Conservation (phyloP, 2,329 filamentous ascomycete species). For the Sphaerulina musiva region DNA sequence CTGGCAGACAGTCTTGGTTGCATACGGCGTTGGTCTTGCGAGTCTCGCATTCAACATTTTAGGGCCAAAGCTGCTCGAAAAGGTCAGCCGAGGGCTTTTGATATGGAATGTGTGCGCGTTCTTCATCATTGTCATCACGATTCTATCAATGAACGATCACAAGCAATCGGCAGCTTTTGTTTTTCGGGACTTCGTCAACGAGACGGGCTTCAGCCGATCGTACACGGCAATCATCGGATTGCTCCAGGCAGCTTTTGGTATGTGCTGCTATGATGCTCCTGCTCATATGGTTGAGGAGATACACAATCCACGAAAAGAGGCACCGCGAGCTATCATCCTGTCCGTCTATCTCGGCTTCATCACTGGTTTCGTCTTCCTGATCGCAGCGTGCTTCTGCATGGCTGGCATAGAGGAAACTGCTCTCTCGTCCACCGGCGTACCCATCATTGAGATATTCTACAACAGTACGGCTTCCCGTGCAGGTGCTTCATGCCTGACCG, state of each 20-base stretch:
- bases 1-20: constrained; percentile 51
- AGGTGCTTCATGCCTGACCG: constrained; percentile 42
- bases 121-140: constrained; percentile 46
- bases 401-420: constrained; percentile 43
- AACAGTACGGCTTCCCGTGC: constrained; percentile 43
- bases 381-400: constrained; percentile 48
- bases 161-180: constrained; percentile 43
- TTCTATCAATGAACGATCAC: constrained; percentile 49
- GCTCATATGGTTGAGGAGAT: constrained; percentile 54
- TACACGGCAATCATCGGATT: constrained; percentile 51
- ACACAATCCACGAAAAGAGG: constrained; percentile 46
- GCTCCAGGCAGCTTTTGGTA: constrained; percentile 49
- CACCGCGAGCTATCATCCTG: constrained; percentile 44
- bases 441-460: constrained; percentile 49
- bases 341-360: constrained; percentile 42
- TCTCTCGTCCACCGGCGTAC: constrained; percentile 43
- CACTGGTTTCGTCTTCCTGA: constrained; percentile 46
- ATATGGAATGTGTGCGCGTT: constrained; percentile 51
- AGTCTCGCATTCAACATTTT: constrained; percentile 46
- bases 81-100: constrained; percentile 45
- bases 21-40: constrained; percentile 44
- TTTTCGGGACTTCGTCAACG: constrained; percentile 50
- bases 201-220: constrained; percentile 46
- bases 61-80: constrained; percentile 47
- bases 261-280: constrained; percentile 48